These are phyloP conservation scores for Hibiscus tridactylites DNA, from an alignment of 345 rosid species.

Conservation along the genomic window DNA sequence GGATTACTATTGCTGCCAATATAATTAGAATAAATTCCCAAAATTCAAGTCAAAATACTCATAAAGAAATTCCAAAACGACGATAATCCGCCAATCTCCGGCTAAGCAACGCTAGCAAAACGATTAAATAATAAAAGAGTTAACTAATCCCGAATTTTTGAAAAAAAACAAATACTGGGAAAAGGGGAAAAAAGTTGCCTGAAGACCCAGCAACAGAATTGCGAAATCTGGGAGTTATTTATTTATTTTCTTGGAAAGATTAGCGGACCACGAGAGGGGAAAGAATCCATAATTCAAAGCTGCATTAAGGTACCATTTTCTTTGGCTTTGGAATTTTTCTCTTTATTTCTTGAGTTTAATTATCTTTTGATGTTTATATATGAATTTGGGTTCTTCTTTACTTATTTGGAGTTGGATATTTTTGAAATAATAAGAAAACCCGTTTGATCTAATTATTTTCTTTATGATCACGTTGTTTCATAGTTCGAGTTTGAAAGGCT, in stretches of 20 bases:
- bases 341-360: neutral
- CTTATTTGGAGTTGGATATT: neutral
- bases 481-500: neutral
- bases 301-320: conserved; percentile 5
- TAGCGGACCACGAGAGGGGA: neutral
- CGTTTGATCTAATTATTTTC: conserved; percentile 6
- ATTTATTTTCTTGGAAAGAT: neutral
- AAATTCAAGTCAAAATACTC: conserved; percentile 8
- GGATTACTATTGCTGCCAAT: neutral
- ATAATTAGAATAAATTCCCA: neutral
- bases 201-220: conserved; percentile 3
- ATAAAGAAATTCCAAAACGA: neutral
- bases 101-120: neutral
- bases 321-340: neutral
- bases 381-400: neutral
- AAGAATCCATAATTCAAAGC: neutral
- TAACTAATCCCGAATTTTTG: neutral
- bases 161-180: neutral
- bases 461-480: neutral
- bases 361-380: neutral
- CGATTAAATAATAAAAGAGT: neutral
- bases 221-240: conserved; percentile 2
- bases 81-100: no score
- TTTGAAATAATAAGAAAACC: neutral
- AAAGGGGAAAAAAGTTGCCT: neutral